phyloP scores from a whole-genome alignment of 495 filamentous ascomycete genomes.

The Endocarpon pusillum region DNA sequence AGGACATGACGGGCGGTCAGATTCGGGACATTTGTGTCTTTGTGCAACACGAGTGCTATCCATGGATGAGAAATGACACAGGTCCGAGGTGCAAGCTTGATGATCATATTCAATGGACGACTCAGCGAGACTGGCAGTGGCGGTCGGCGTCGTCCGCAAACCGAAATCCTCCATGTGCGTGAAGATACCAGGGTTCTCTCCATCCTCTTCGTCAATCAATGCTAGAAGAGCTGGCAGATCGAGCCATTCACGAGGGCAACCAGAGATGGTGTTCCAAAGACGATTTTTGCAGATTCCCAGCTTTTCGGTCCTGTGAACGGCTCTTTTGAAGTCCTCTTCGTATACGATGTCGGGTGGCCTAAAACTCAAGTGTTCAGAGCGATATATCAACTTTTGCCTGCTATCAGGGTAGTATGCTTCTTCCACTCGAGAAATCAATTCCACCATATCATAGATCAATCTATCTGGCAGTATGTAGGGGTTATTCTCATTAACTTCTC shows the following conservation, averaged over 20 bases:
- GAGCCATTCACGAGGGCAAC: background rate
- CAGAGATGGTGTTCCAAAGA: background rate
- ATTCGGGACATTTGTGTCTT: slow-evolving; percentile 9
- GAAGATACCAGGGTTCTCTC: background rate
- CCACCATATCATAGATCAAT: background rate
- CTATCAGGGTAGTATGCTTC: background rate
- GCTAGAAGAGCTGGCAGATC: background rate
- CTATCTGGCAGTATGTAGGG: background rate
- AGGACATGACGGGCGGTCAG: slow-evolving; percentile 1
- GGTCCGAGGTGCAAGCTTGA: slow-evolving; percentile 8
- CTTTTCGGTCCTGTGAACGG: background rate
- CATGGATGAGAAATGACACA: slow-evolving; percentile 10
- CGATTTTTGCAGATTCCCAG: background rate
- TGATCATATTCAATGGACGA: slow-evolving; percentile 1
- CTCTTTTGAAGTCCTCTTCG: background rate
- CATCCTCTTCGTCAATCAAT: background rate
- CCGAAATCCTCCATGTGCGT: background rate
- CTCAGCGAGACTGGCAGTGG: background rate
- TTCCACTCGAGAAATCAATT: background rate
- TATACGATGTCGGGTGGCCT: background rate
- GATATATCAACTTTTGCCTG: background rate
- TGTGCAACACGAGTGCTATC: slow-evolving; percentile 13
- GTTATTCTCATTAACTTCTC: background rate
- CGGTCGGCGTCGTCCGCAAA: background rate
- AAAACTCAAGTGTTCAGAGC: background rate